Evolutionary conservation across 495 filamentous ascomycete species (phyloP).

Genomic region (Articulospora tetracladia): DNA sequence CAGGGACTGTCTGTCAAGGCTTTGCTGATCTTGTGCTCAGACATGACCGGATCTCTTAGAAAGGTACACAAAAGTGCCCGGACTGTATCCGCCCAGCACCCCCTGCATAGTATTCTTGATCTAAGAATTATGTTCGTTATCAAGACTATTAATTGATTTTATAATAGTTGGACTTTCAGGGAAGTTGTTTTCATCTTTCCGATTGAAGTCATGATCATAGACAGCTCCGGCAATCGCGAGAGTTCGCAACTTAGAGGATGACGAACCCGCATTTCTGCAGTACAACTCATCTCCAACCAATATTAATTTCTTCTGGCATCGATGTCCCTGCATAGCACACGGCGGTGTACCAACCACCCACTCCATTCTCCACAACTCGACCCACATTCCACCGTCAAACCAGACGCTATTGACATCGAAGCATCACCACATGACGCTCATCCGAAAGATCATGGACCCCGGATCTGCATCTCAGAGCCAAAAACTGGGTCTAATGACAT

Average conservation of each 20-base stretch:
- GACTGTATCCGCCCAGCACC: no score
- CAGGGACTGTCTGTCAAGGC: no score
- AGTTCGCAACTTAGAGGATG: neutral
- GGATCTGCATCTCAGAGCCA: neutral
- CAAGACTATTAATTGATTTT: no score
- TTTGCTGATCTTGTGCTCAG: no score
- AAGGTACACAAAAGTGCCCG: no score
- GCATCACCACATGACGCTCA: neutral
- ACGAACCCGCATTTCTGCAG: neutral
- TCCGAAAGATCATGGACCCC: slow-evolving; percentile 1
- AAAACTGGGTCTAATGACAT: neutral
- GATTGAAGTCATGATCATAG: neutral
- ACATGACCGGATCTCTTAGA: no score
- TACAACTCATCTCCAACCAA: neutral
- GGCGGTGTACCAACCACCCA: neutral
- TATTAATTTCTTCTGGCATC: neutral
- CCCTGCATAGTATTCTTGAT: no score
- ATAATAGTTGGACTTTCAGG: no score
- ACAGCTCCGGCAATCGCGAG: neutral
- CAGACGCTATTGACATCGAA: neutral
- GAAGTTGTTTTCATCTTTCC: no score
- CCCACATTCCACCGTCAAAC: neutral
- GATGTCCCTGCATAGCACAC: neutral
- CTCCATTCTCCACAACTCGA: neutral
- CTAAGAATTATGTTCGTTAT: no score